Base-by-base conservation (phyloP, 805 yeast genomes). In the Scheffersomyces stipitis region DNA sequence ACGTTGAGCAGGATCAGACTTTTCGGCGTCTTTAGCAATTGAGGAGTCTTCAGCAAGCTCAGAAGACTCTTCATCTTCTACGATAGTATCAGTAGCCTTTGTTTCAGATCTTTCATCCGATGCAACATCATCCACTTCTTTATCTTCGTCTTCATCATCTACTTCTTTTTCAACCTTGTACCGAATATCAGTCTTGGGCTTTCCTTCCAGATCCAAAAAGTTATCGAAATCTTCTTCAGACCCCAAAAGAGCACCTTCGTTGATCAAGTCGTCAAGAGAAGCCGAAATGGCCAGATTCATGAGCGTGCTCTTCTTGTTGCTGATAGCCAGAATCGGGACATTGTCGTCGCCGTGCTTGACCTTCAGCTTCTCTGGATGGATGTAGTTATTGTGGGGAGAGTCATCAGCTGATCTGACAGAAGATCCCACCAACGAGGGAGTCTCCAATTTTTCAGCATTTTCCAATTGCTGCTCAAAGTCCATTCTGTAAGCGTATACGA, bases 351-450 rank as follows among this genome's bases (percentile, higher is more conserved):
- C 52, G 29, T 37, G 41, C 15, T 49, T 46, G 12, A 64, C 63
- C 18, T 54, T 58, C 44, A 58, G 59, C 45, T 66, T 65, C 42
- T 71, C 76, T 13, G 76, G 69, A 44, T 73, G 60, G 58, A 67
- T 63, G 51, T 66, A 66, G 50, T 69, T 65, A 37, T 71, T 58
- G 60, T 69, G 64, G 50, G 66, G 37, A 14, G 71, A 65, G 46
- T 69, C 75, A 49, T 69, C 75, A 17, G 74, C 74, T 1, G 74
- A 68, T 42, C 75, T 58, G 30, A 78, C 56, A 10, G 79, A 69
- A 6, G 76, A 60, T 8, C 83, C 83, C 20, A 77, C 73, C 43
- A 78, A 61, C 17, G 81, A 75, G 7, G 82, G 81, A 15, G 68
- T 56, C 14, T 59, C 52, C 34, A 67, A 61, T 48, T 61, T 68